Evolutionary conservation across 1,139 yeast genomes (phyloP).

Genomic region (Diutina ranongensis): DNA sequence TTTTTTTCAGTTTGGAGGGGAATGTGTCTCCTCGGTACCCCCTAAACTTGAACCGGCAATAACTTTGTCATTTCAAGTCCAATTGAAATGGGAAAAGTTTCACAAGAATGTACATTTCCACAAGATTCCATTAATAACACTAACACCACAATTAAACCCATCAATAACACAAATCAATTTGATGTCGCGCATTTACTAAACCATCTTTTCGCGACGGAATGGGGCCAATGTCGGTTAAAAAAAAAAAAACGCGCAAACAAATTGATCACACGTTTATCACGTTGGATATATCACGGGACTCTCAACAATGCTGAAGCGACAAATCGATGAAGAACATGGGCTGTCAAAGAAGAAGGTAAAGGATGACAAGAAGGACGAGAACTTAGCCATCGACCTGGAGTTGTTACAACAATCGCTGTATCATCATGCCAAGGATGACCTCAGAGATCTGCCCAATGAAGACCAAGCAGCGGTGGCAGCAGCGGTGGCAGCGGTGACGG

Average conservation of each 20-base stretch:
- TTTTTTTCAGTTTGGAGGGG: too few relatives aligned
- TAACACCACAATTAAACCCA: too few relatives aligned
- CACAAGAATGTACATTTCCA: too few relatives aligned
- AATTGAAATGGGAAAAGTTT: too few relatives aligned
- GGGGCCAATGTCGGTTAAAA: too few relatives aligned
- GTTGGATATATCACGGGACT: slow-evolving; percentile 1
- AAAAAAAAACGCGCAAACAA: background rate
- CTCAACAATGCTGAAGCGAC: slow-evolving; percentile 15
- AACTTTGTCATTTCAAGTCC: too few relatives aligned
- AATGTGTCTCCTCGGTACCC: too few relatives aligned
- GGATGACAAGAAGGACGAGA: slow-evolving; percentile 21
- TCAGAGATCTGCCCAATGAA: slow-evolving; percentile 11
- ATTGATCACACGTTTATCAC: background rate
- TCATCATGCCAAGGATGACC: slow-evolving; percentile 12
- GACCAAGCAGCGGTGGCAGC: slow-evolving; percentile 16
- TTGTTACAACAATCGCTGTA: slow-evolving; percentile 32
- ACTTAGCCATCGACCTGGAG: slow-evolving; percentile 36
- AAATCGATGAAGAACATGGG: slow-evolving; percentile 12
- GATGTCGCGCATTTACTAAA: too few relatives aligned
- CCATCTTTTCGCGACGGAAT: too few relatives aligned
- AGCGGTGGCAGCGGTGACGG: slow-evolving; percentile 15
- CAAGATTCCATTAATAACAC: too few relatives aligned
- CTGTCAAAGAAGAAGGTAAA: slow-evolving; percentile 18
- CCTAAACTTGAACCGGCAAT: too few relatives aligned
- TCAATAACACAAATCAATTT: too few relatives aligned